A percentile compares a stretch with the other conserved stretches of the same genome.
phyloP scores from a whole-genome alignment of 2,329 filamentous ascomycete genomes.

The Lithohypha guttulata region DNA sequence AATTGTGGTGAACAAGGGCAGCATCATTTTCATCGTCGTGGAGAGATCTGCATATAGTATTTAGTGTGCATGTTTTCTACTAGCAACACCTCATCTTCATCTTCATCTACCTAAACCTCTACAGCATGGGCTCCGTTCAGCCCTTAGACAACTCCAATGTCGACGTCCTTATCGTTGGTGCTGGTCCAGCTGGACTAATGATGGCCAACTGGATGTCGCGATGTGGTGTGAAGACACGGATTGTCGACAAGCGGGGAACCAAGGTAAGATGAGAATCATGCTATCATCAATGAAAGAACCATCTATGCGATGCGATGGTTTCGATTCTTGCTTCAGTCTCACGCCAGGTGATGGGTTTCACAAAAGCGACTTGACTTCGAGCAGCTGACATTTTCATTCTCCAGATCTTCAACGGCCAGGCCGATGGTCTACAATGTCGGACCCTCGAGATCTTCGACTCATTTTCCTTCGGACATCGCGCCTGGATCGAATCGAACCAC shows the following conservation, averaged over 20 bases:
- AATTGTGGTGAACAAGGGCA: too few species aligned
- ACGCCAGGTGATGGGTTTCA: too few species aligned
- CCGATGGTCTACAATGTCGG: slow-evolving; percentile 51
- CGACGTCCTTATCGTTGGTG: slow-evolving; percentile 41
- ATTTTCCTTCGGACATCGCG: slow-evolving; percentile 55
- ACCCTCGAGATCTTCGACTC: slow-evolving; percentile 65
- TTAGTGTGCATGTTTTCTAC: too few species aligned
- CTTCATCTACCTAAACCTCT: neutral
- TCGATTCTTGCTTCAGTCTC: too few species aligned
- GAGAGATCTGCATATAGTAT: too few species aligned
- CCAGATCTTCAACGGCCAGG: slow-evolving; percentile 33
- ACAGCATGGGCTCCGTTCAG: slow-evolving; percentile 2
- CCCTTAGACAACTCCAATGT: slow-evolving; percentile 22
- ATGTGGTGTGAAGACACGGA: slow-evolving; percentile 39
- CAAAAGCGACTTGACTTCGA: too few species aligned
- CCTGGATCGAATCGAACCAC: slow-evolving; percentile 57
- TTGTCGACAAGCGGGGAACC: slow-evolving; percentile 36
- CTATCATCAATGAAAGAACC: too few species aligned
- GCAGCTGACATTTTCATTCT: too few species aligned
- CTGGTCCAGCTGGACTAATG: slow-evolving; percentile 41
- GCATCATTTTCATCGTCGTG: too few species aligned
- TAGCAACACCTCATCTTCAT: neutral
- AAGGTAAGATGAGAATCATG: too few species aligned
- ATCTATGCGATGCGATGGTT: too few species aligned
- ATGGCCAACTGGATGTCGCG: slow-evolving; percentile 41